phyloP scores from a whole-genome alignment of 352 stramenopile species.

The Phytophthora capsici region DNA sequence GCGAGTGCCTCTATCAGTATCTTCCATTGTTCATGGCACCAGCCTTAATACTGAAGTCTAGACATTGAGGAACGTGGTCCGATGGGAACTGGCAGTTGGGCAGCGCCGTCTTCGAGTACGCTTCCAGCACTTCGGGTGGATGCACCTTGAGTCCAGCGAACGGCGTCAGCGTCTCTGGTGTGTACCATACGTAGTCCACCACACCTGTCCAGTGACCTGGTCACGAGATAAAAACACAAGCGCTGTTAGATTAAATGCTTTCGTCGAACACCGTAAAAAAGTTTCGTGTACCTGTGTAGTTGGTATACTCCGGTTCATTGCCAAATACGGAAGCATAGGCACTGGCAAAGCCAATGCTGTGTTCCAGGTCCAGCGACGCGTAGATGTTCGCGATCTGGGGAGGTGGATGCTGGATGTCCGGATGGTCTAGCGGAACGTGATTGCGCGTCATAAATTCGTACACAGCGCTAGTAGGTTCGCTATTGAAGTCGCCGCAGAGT shows the following conservation, averaged over 20 bases:
- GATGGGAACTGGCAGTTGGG: conserved; percentile 96
- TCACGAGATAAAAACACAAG: conserved; percentile 5
- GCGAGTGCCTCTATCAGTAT: conserved; percentile 55
- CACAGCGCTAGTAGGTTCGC: conserved; percentile 95
- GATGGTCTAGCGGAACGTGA: conserved; percentile 87
- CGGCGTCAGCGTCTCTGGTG: conserved; percentile 90
- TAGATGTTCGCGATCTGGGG: conserved; percentile 79
- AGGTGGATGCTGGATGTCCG: conserved; percentile 88
- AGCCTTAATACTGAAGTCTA: conserved; percentile 89
- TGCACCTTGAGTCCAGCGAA: conserved; percentile 95
- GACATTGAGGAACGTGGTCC: conserved; percentile 96
- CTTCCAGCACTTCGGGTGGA: conserved; percentile 87
- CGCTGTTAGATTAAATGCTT: conserved; percentile 1
- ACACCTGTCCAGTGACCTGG: conserved; percentile 94
- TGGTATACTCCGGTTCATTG: conserved; percentile 97
- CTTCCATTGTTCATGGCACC: conserved; percentile 45
- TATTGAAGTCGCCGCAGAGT: conserved; percentile 99
- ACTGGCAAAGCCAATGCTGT: conserved; percentile 94
- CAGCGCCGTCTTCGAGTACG: conserved; percentile 91
- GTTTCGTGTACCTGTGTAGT: conserved; percentile 91
- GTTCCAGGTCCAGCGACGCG: conserved; percentile 85
- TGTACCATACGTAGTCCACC: conserved; percentile 99
- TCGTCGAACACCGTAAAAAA: background rate
- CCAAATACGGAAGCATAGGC: conserved; percentile 96
- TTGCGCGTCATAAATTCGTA: conserved; percentile 97